Evolutionary conservation across 495 filamentous ascomycete species (phyloP).

Genomic region (Penicillium simplicissimum): DNA sequence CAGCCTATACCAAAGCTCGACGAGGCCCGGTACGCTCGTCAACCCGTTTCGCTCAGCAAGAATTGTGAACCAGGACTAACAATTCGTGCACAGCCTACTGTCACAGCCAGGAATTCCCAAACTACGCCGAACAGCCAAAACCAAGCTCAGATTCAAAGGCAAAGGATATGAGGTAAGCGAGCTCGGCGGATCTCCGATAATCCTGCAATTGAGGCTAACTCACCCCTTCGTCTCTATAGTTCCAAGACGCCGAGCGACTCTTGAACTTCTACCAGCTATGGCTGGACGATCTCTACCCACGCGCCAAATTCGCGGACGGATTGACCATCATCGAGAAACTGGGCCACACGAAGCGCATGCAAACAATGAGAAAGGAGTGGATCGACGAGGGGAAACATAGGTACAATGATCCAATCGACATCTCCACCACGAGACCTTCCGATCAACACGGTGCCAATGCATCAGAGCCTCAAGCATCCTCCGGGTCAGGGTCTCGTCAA

Average conservation of each 20-base stretch:
- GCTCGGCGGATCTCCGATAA: background rate
- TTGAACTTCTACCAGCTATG: conserved; percentile 93
- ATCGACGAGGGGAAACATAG: conserved; percentile 68
- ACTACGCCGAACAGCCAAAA: conserved; percentile 67
- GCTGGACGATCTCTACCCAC: conserved; percentile 95
- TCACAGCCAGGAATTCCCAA: conserved; percentile 82
- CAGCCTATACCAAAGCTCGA: conserved; percentile 82
- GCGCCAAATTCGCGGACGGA: conserved; percentile 90
- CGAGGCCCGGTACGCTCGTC: conserved; percentile 60
- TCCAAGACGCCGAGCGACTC: conserved; percentile 77
- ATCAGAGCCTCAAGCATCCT: background rate
- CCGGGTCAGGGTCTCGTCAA: background rate
- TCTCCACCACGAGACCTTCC: conserved; percentile 3
- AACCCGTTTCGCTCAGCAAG: background rate
- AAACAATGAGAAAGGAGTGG: conserved; percentile 77
- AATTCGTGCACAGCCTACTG: conserved; percentile 58
- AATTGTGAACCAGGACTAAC: background rate
- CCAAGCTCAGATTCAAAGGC: conserved; percentile 78
- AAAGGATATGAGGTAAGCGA: conserved; percentile 86
- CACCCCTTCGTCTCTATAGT: conserved; percentile 49
- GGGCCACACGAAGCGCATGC: conserved; percentile 76
- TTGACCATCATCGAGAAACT: conserved; percentile 90
- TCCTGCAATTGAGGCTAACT: background rate
- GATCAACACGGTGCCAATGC: conserved; percentile 2
- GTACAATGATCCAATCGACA: conserved; percentile 10